Percentiles rank a stretch among this genome's conserved stretches.
Evolutionary conservation across 257 asterid species (phyloP).

Genomic region (Galeopsis tetrahit): DNA sequence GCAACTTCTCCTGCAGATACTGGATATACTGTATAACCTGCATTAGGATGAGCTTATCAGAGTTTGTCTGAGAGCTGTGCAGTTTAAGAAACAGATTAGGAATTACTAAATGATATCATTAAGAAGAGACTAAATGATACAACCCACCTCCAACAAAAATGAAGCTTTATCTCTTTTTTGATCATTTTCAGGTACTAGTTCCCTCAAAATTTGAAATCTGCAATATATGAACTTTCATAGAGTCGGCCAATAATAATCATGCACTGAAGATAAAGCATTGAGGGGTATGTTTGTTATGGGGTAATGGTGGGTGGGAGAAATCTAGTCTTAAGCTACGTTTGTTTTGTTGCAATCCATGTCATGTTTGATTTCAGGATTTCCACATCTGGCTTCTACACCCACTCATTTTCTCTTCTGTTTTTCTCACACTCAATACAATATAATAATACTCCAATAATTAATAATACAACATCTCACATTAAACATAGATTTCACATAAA

Average conservation of each 20-base stretch:
- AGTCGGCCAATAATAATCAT: constrained; percentile 24
- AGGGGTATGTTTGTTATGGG: not conserved
- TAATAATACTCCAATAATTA: too few species aligned
- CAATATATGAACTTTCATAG: constrained; percentile 22
- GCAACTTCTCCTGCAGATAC: constrained; percentile 71
- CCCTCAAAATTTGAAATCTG: constrained; percentile 80
- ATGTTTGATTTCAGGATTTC: too few species aligned
- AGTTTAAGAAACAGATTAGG: not conserved
- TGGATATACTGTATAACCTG: constrained; percentile 93
- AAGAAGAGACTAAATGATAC: constrained; percentile 25
- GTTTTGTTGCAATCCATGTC: too few species aligned
- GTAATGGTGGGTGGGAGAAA: not conserved
- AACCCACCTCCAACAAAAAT: constrained; percentile 76
- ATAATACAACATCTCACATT: too few species aligned
- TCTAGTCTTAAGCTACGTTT: too few species aligned
- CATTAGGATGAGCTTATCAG: constrained; percentile 35
- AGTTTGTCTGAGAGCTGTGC: not conserved
- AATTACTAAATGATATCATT: constrained; percentile 7
- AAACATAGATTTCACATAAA: too few species aligned
- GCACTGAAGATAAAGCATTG: not conserved
- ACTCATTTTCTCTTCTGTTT: too few species aligned
- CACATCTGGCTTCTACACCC: too few species aligned
- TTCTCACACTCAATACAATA: too few species aligned
- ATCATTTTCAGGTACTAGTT: constrained; percentile 79
- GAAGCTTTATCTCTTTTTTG: constrained; percentile 85